Evolutionary conservation across 257 asterid species (phyloP), one percentile per base, ranked within the genome.

Genomic region (Parsonsia alboflavescens): DNA sequence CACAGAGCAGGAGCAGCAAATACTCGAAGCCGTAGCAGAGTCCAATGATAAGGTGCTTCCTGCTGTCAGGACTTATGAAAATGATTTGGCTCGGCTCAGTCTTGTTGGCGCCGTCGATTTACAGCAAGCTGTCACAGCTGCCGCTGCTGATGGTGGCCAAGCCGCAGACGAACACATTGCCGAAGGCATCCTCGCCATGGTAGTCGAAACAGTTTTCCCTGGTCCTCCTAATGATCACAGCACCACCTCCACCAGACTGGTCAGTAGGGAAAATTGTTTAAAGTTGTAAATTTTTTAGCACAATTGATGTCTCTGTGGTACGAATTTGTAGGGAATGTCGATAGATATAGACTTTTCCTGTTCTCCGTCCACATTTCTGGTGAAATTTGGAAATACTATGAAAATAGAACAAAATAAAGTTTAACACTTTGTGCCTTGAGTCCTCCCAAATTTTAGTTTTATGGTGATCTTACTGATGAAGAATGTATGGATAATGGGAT

Each of bases 71-170:
- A 85, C 94, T 4, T 93, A 84, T 73, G 98, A 93, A 79, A 90
- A 89, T 75, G 89, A 90, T 76, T 76, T 87, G 73, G 87, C 92
- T 39, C 88, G 97, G 70, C 84, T 93, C 7, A 88, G 91, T 24
- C 82, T 91, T 24, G 86, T 89, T 22, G 98, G 97, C 36, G 83
- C 92, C 62, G 98, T 89, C 56, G 93, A 88, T 49, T 85, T 81
- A 74, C 85, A 86, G 80, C 98, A 91, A 76, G 97, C 98, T 21
- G 81, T 93, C 49, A 87, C 94, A 5, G 98, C 98, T 70, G 98
- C 97, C 5, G 96, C 97, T 1, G 98, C 95, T 4, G 97, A 90
- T 71, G 97, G 98, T 6, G 98, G 97, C 36, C 88, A 75, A 41
- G 89, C 94, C 5, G 96, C 98, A 44, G 85, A 84, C 11, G 92